Conservation (phyloP, 768 basidiomycete species). For the Porphyrellus cyaneotinctus region DNA sequence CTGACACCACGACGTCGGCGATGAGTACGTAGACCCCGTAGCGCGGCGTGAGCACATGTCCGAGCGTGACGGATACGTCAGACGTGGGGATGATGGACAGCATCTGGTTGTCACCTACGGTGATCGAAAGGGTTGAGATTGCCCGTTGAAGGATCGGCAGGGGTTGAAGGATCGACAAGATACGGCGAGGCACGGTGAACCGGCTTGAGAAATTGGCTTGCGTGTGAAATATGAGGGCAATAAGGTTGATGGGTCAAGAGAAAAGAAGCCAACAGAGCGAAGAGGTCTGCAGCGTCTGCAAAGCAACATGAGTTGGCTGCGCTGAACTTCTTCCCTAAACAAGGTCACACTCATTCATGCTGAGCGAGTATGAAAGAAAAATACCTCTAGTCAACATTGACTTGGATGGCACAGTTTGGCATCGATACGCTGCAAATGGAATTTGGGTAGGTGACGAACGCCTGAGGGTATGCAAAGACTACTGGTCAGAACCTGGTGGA, state of each 20-base stretch:
- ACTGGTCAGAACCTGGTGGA: too few species aligned
- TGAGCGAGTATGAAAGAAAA: too few species aligned
- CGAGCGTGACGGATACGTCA: neutral
- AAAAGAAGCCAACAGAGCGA: constrained; percentile 6
- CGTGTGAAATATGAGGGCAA: constrained; percentile 6
- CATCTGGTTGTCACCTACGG: constrained; percentile 8
- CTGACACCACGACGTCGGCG: constrained; percentile 7
- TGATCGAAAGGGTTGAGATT: constrained; percentile 9
- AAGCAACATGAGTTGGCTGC: neutral
- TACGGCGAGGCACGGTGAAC: neutral
- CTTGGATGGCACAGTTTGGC: too few species aligned
- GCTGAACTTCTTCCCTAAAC: neutral
- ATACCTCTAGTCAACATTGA: too few species aligned
- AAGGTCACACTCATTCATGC: neutral
- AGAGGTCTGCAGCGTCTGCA: constrained; percentile 5
- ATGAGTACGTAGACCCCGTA: constrained; percentile 7
- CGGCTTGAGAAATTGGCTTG: neutral
- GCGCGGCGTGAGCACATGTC: neutral
- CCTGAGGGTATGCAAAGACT: too few species aligned
- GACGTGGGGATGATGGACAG: constrained; percentile 2
- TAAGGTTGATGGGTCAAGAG: constrained; percentile 4
- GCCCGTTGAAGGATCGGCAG: constrained; percentile 7
- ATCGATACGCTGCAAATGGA: too few species aligned
- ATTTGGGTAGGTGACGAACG: too few species aligned
- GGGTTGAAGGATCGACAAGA: constrained; percentile 6